Evolutionary conservation across 129 eudicot species (phyloP).

Genomic region (Flaveria robusta): DNA sequence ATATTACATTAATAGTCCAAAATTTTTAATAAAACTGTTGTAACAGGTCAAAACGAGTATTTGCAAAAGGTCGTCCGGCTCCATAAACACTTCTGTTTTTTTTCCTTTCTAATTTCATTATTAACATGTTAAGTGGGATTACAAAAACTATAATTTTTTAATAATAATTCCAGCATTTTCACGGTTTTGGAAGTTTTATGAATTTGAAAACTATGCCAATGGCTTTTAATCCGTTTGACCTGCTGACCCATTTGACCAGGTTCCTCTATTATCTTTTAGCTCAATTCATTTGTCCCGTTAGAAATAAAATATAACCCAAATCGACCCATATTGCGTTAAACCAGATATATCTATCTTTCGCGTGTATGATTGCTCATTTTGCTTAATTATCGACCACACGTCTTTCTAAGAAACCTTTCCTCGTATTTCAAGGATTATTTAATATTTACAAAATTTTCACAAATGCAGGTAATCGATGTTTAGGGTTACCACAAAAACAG

Average conservation of each 20-base stretch:
- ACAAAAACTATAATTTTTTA: neutral
- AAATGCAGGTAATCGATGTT: slow-evolving; percentile 67
- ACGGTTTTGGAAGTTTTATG: neutral
- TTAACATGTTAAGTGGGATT: neutral
- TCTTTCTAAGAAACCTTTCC: neutral
- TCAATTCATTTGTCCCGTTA: neutral
- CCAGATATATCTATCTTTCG: neutral
- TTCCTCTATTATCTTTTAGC: neutral
- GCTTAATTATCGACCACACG: neutral
- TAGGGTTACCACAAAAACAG: slow-evolving; percentile 40
- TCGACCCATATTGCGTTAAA: neutral
- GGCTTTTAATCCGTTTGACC: neutral
- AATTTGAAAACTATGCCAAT: neutral
- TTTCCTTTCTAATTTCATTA: neutral
- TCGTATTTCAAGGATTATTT: neutral
- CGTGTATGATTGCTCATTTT: neutral
- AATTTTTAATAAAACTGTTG: neutral
- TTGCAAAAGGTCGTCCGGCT: neutral
- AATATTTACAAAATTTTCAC: neutral
- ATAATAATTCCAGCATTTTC: neutral
- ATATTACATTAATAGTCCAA: neutral
- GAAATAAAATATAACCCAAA: neutral
- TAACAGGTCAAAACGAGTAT: neutral
- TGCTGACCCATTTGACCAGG: neutral
- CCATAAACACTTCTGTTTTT: neutral